Evolutionary conservation across 2,329 filamentous ascomycete species (phyloP).

Genomic region (Neofusicoccum ribis): DNA sequence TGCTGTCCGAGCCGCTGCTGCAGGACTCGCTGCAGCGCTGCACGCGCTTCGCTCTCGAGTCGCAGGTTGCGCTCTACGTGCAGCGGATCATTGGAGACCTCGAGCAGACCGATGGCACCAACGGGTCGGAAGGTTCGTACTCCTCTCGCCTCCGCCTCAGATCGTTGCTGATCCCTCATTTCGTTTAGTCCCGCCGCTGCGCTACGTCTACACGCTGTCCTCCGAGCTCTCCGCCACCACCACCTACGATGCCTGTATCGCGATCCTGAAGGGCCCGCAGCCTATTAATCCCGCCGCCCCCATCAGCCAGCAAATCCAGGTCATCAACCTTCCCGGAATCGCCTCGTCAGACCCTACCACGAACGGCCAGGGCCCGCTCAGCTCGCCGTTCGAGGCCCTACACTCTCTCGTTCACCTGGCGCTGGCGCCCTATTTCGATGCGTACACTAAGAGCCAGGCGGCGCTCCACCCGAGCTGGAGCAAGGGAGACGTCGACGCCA

Average conservation of each 20-base stretch:
- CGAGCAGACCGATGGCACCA: conserved; percentile 31
- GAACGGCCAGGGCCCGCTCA: conserved; percentile 68
- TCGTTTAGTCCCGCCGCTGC: conserved; percentile 22
- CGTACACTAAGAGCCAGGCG: conserved; percentile 71
- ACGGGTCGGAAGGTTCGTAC: conserved; percentile 33
- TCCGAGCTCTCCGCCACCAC: conserved; percentile 77
- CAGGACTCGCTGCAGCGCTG: conserved; percentile 84
- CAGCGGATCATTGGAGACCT: conserved; percentile 65
- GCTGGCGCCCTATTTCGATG: conserved; percentile 95
- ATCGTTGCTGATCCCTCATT: conserved; percentile 32
- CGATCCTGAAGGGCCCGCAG: conserved; percentile 84
- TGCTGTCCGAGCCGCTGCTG: conserved; percentile 72
- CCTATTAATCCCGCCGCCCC: conserved; percentile 82
- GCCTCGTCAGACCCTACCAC: conserved; percentile 67
- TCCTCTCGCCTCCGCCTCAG: conserved; percentile 39
- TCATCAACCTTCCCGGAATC: conserved; percentile 86
- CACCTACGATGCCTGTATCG: conserved; percentile 81
- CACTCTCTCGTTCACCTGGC: conserved; percentile 90
- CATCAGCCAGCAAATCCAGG: conserved; percentile 84
- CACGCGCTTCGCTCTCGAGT: conserved; percentile 83
- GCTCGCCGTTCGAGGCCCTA: conserved; percentile 87
- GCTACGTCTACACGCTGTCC: conserved; percentile 76
- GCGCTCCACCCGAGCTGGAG: conserved; percentile 55
- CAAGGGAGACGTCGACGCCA: conserved; percentile 81
- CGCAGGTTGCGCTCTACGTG: conserved; percentile 85